These are phyloP conservation scores for Caryopteris hybrid DNA, from an alignment of 305 asterid species.

Conservation along the genomic window DNA sequence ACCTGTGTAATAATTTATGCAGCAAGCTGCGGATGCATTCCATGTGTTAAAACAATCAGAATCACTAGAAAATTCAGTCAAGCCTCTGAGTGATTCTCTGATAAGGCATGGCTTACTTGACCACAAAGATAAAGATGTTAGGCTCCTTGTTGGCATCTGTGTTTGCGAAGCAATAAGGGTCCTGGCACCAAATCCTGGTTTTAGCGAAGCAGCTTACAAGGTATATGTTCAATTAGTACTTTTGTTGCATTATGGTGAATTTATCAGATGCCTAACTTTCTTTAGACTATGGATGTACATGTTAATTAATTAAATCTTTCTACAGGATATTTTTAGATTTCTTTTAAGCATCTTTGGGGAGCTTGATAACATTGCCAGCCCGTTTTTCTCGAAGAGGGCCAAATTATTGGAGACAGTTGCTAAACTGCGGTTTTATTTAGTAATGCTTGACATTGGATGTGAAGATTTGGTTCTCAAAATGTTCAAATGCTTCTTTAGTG, in stretches of 20 bases:
- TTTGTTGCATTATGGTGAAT: slow-evolving; percentile 1
- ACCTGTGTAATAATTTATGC: slow-evolving; percentile 26
- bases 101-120: slow-evolving; percentile 52
- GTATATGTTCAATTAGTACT: slow-evolving; percentile 30
- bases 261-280: slow-evolving; percentile 5
- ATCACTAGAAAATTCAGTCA: slow-evolving; percentile 32
- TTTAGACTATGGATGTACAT: neutral
- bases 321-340: slow-evolving; percentile 67
- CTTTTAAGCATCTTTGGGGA: slow-evolving; percentile 62
- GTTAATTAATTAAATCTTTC: slow-evolving; percentile 13
- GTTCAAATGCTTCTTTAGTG: slow-evolving; percentile 66
- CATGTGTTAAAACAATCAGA: slow-evolving; percentile 49
- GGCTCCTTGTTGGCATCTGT: slow-evolving; percentile 69
- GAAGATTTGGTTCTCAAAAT: slow-evolving; percentile 70
- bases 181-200: slow-evolving; percentile 72
- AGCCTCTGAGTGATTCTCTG: slow-evolving; percentile 57
- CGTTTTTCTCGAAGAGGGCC: slow-evolving; percentile 57
- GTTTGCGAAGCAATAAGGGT: slow-evolving; percentile 60
- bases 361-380: slow-evolving; percentile 51
- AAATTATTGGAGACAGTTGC: slow-evolving; percentile 67
- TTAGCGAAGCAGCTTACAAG: slow-evolving; percentile 48
- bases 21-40: slow-evolving; percentile 69
- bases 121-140: slow-evolving; percentile 68
- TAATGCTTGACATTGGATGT: slow-evolving; percentile 76
- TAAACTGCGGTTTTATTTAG: slow-evolving; percentile 53